phyloP scores from a whole-genome alignment of 768 basidiomycete genomes.

The Psilocybe cyanescens region DNA sequence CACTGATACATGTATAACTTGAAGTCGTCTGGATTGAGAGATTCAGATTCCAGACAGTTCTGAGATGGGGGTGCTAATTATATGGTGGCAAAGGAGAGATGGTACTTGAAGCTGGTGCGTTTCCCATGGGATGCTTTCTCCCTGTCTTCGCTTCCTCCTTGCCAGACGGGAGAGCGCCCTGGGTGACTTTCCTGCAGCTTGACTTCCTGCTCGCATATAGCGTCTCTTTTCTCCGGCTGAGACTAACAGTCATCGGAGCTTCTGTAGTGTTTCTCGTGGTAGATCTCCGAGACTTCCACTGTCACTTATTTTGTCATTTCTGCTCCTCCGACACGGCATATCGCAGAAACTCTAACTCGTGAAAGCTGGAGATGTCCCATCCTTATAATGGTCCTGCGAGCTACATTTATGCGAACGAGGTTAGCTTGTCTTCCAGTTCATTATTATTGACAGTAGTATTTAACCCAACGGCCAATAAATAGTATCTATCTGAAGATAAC shows the following conservation, averaged over 20 bases:
- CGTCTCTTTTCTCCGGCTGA: neutral
- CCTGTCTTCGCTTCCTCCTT: neutral
- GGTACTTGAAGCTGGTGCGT: neutral
- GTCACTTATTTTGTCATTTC: too few relatives aligned
- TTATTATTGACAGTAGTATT: neutral
- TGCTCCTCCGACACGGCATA: neutral
- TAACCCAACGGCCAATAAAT: too few relatives aligned
- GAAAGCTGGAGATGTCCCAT: slow-evolving; percentile 27
- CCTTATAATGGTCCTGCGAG: slow-evolving; percentile 36
- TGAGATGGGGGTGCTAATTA: neutral
- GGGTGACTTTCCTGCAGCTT: neutral
- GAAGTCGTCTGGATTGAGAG: neutral
- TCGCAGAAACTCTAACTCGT: neutral
- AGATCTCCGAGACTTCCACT: neutral
- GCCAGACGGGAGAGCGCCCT: neutral
- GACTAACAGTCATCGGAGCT: too few relatives aligned
- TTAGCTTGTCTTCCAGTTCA: slow-evolving; percentile 7
- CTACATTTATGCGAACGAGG: slow-evolving; percentile 37
- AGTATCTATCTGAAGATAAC: slow-evolving; percentile 9
- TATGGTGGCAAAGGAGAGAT: neutral
- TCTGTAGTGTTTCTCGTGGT: neutral
- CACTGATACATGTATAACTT: neutral
- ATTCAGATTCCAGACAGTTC: neutral
- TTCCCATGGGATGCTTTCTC: neutral
- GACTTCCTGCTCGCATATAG: neutral